Percentiles rank a stretch among this genome's conserved stretches.
Evolutionary conservation across 2,329 filamentous ascomycete genomes (phyloP).

Genomic region (Teratosphaeria pseudoeucalypti): DNA sequence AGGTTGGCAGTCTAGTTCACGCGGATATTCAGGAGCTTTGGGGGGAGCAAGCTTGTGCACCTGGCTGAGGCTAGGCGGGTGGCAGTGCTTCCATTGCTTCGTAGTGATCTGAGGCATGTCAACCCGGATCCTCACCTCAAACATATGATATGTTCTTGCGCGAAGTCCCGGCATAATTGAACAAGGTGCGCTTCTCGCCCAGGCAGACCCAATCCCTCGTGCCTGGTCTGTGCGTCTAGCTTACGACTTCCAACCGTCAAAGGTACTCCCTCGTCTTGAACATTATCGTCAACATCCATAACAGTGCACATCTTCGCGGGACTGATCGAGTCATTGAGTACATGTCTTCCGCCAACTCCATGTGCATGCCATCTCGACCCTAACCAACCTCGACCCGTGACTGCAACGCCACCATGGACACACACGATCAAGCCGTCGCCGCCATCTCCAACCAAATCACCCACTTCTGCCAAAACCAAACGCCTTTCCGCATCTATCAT

Average conservation of each 20-base stretch:
- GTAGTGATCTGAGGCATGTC: too few species aligned
- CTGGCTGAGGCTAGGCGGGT: too few species aligned
- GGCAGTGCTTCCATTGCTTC: too few species aligned
- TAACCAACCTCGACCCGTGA: neutral
- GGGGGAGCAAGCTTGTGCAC: too few species aligned
- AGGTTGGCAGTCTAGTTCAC: too few species aligned
- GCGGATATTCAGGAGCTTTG: too few species aligned
- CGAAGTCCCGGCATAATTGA: neutral
- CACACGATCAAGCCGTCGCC: conserved; percentile 27
- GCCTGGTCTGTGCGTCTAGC: neutral
- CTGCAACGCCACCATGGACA: conserved; percentile 13
- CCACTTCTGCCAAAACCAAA: conserved; percentile 36
- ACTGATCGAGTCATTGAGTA: too few species aligned
- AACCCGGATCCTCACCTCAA: neutral
- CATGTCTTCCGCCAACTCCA: neutral
- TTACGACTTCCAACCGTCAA: too few species aligned
- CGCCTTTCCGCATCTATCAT: conserved; percentile 46
- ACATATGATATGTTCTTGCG: neutral
- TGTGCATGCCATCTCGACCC: neutral
- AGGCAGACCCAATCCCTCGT: neutral
- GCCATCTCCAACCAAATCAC: conserved; percentile 31
- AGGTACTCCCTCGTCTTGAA: neutral
- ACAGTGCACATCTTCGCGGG: too few species aligned
- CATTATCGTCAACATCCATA: too few species aligned
- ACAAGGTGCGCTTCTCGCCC: too few species aligned